Base-by-base conservation (phyloP, 2,329 filamentous ascomycete species). In the Pseudogymnoascus sp. region DNA sequence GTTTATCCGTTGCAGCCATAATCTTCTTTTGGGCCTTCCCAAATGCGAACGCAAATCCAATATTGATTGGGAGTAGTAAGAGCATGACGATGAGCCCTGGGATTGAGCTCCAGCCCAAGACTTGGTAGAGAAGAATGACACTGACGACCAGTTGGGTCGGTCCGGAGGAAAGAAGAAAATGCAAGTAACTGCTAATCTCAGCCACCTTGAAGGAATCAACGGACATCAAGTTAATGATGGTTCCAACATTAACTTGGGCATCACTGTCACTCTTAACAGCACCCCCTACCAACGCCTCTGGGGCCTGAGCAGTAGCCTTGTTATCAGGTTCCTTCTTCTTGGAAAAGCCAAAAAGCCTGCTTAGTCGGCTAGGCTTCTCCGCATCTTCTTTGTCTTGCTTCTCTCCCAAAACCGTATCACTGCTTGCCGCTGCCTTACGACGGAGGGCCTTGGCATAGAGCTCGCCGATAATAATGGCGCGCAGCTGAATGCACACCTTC, bases 181-280 rank as follows among this genome's bases (percentile, higher is more conserved):
- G 94, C 30, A 99, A 77, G 71, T 99, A 99, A 0, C 92, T 89
- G 35, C 90, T 94, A 61, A 96, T 86, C 71, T 99, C 94, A 63
- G 90, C 89, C 60, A 99, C 90, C 75, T 99, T 99, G 83, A 97
- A 97, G 55, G 92, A 96, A 76, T 99, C 95, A 38, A 99, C 95
- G 9, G 94, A 95, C 94, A 99, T 99, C 65, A 99, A 79, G 73
- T 97, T 99, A 77, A 99, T 99, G 69, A 99, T 96, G n/a, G 94
- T 95, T 63, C 95, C 94, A 57, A 95, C 81, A 63, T 94, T 96
- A 37, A 91, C 92, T 74, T 95, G 90, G 61, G 87, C 82, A 63
- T 90, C 86, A 15, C 75, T 69, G 2, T 67, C 67, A 58, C 55
- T 70, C 70, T 60, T 75, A 37, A 67, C 65, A 28, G 71, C 71